A percentile compares a stretch with the other conserved stretches of the same genome.
phyloP scores from a whole-genome alignment of 2,329 filamentous ascomycete species.

The Mollisiaceae sp. region DNA sequence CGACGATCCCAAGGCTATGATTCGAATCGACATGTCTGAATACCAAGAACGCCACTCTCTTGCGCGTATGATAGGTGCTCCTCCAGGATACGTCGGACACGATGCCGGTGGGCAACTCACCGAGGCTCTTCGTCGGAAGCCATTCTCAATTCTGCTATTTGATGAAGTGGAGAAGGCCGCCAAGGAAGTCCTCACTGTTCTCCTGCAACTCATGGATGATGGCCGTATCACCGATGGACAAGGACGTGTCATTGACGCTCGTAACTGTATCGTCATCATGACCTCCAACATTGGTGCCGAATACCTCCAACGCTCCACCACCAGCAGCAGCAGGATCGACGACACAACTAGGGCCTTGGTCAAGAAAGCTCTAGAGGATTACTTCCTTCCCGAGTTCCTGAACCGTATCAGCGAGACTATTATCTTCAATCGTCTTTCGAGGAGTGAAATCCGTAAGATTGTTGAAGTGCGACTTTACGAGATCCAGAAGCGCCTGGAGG shows the following conservation, averaged over 20 bases:
- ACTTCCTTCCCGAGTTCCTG: constrained; percentile 97
- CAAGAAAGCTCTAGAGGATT: constrained; percentile 88
- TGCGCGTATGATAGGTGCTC: constrained; percentile 96
- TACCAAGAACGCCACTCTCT: constrained; percentile 97
- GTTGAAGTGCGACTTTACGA: constrained; percentile 88
- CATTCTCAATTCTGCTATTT: constrained; percentile 97
- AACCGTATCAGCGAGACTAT: constrained; percentile 96
- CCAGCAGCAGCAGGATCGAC: constrained; percentile 84
- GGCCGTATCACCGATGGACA: constrained; percentile 98
- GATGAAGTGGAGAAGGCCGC: constrained; percentile 99
- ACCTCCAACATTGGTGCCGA: constrained; percentile 97
- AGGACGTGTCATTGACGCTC: constrained; percentile 91
- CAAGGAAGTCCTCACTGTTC: constrained; percentile 94
- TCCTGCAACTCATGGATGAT: constrained; percentile 99
- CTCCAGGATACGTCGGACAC: constrained; percentile 95
- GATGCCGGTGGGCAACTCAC: constrained; percentile 96
- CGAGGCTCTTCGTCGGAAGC: constrained; percentile 88
- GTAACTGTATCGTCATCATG: constrained; percentile 99
- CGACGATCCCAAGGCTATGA: constrained; percentile 96
- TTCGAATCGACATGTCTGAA: constrained; percentile 99
- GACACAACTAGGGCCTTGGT: constrained; percentile 85
- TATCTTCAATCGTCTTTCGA: constrained; percentile 97
- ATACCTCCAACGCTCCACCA: constrained; percentile 80
- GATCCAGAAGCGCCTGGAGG: constrained; percentile 87
- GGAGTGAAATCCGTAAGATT: constrained; percentile 89